Evolutionary conservation across 306 rosid species (phyloP).

Genomic region (Inga leiocalycina): DNA sequence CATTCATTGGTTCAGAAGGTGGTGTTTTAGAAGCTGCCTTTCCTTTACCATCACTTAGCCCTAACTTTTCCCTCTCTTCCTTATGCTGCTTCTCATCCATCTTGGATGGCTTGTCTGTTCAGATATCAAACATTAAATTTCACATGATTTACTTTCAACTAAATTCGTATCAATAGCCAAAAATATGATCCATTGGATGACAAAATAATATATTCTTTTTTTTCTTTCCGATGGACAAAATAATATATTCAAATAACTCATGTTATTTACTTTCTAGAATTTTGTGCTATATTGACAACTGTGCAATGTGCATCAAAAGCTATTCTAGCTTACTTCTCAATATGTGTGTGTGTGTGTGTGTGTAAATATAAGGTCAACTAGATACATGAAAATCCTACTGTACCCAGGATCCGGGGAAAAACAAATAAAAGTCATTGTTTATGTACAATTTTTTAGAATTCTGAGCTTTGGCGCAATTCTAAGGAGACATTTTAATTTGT

Average conservation of each 20-base stretch:
- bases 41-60: constrained; percentile 63
- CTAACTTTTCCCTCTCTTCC: constrained; percentile 70
- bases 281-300: neutral
- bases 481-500: neutral
- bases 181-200: neutral
- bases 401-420: too few species aligned
- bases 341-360: too few species aligned
- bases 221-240: too few species aligned
- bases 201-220: neutral
- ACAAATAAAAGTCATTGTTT: too few species aligned
- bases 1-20: constrained; percentile 51
- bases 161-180: neutral
- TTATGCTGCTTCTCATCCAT: constrained; percentile 31
- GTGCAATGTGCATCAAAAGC: neutral
- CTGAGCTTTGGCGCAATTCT: neutral
- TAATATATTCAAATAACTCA: neutral
- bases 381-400: too few species aligned
- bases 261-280: neutral
- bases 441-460: neutral
- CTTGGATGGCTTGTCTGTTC: constrained; percentile 55
- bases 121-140: constrained; percentile 20
- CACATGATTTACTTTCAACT: neutral
- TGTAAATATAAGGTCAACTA: too few species aligned
- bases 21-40: constrained; percentile 58
- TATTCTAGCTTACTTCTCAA: neutral